phyloP scores from a whole-genome alignment of 495 filamentous ascomycete genomes.

The Bathelium albidoporum region DNA sequence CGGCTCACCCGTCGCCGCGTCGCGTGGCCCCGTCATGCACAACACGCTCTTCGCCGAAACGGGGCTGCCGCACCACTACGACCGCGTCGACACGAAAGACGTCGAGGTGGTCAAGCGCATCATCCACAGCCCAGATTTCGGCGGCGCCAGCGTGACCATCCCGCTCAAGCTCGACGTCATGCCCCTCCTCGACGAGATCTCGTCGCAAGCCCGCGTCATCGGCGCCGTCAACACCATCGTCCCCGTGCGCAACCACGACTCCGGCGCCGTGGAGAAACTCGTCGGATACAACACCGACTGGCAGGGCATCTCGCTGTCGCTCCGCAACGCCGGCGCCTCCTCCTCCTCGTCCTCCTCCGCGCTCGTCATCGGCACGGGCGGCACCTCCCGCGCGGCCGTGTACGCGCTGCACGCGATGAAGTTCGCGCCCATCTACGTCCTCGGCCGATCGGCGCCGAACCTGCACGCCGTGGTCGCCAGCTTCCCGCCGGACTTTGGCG shows the following conservation, averaged over 20 bases:
- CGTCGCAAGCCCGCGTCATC: slow-evolving; percentile 67
- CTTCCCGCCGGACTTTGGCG: slow-evolving; percentile 67
- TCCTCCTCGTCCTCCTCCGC: slow-evolving; percentile 25
- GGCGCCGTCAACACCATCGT: slow-evolving; percentile 96
- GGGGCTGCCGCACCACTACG: slow-evolving; percentile 83
- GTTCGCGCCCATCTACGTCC: slow-evolving; percentile 75
- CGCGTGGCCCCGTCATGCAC: slow-evolving; percentile 79
- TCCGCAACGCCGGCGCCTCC: slow-evolving; percentile 59
- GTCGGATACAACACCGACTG: slow-evolving; percentile 94
- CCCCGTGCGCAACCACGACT: slow-evolving; percentile 35
- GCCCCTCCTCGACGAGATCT: slow-evolving; percentile 66
- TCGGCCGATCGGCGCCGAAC: slow-evolving; percentile 64
- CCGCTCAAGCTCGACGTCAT: slow-evolving; percentile 88
- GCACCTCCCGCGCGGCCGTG: slow-evolving; percentile 84
- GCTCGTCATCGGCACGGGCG: slow-evolving; percentile 75
- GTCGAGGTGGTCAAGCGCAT: slow-evolving; percentile 53
- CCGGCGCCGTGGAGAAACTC: slow-evolving; percentile 38
- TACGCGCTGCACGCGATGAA: slow-evolving; percentile 77
- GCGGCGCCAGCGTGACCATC: slow-evolving; percentile 90
- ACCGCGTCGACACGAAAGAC: slow-evolving; percentile 64
- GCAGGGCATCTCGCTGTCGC: slow-evolving; percentile 76
- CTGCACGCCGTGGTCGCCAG: slow-evolving; percentile 53
- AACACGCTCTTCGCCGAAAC: slow-evolving; percentile 69
- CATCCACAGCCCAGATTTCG: slow-evolving; percentile 65
- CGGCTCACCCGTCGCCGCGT: slow-evolving; percentile 69